Conservation (phyloP, 2,329 filamentous ascomycete genomes). For the Colletotrichum liriopes region DNA sequence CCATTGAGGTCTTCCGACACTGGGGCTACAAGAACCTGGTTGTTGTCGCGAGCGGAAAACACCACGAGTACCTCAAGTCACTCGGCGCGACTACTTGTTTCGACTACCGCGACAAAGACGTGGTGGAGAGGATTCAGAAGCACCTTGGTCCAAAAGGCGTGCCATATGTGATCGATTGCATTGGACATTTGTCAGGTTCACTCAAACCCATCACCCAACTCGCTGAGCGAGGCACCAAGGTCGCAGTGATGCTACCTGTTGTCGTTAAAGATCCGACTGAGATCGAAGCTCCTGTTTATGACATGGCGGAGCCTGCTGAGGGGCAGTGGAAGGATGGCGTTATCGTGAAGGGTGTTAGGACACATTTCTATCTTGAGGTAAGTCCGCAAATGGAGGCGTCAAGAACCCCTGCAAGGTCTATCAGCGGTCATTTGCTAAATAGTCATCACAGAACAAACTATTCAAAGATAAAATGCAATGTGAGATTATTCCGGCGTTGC, state of each 20-base stretch:
- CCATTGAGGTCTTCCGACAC: slow-evolving; percentile 65
- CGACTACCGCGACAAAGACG: slow-evolving; percentile 60
- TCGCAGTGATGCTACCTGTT: slow-evolving; percentile 74
- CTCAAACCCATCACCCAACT: slow-evolving; percentile 66
- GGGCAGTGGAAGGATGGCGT: slow-evolving; percentile 69
- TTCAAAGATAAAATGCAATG: slow-evolving; percentile 69
- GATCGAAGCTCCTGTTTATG: slow-evolving; percentile 65
- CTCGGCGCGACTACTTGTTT: slow-evolving; percentile 64
- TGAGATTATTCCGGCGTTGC: slow-evolving; percentile 67
- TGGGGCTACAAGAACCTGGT: slow-evolving; percentile 69
- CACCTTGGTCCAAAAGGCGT: slow-evolving; percentile 49
- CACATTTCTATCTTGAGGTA: slow-evolving; percentile 67
- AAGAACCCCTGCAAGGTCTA: not conserved
- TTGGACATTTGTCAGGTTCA: slow-evolving; percentile 64
- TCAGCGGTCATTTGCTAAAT: not conserved
- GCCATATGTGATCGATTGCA: slow-evolving; percentile 69
- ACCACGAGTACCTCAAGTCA: slow-evolving; percentile 60
- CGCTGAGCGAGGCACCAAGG: slow-evolving; percentile 63
- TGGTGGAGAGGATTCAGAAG: slow-evolving; percentile 55
- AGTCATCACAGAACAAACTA: slow-evolving; percentile 63
- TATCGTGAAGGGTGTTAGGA: slow-evolving; percentile 67
- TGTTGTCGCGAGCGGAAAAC: slow-evolving; percentile 61
- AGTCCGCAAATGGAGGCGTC: slow-evolving; percentile 41
- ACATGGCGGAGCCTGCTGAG: slow-evolving; percentile 63
- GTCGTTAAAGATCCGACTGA: slow-evolving; percentile 68